Conservation (phyloP, 1,284 basidiomycete genomes). For the Mycena citricolor region DNA sequence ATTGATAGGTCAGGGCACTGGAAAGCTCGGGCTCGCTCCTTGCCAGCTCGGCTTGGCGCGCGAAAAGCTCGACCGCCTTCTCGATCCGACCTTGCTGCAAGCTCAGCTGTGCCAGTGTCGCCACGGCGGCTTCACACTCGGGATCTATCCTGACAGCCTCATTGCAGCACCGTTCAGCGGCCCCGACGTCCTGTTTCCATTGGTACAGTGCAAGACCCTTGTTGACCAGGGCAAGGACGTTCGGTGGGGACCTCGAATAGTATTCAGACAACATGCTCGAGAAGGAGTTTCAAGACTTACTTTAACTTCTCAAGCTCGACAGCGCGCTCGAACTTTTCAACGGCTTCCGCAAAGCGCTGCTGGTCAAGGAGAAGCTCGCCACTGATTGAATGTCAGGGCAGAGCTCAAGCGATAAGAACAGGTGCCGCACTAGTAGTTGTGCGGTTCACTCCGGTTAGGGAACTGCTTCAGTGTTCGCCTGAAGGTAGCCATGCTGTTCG, state of each 20-base stretch:
- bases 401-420: neutral
- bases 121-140: slow-evolving; percentile 96
- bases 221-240: slow-evolving; percentile 95
- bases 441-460: slow-evolving; percentile 82
- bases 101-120: slow-evolving; percentile 91
- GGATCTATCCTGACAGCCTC: slow-evolving; percentile 88
- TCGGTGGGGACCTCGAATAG: slow-evolving; percentile 54
- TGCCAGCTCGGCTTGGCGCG: slow-evolving; percentile 82
- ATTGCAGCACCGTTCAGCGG: slow-evolving; percentile 83
- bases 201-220: slow-evolving; percentile 96
- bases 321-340: slow-evolving; percentile 94
- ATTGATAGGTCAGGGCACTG: slow-evolving; percentile 87
- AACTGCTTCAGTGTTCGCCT: slow-evolving; percentile 78
- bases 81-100: slow-evolving; percentile 92
- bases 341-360: slow-evolving; percentile 84
- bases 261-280: neutral
- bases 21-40: slow-evolving; percentile 90
- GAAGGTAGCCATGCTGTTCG: slow-evolving; percentile 89
- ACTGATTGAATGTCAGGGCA: slow-evolving; percentile 41
- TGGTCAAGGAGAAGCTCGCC: slow-evolving; percentile 96
- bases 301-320: slow-evolving; percentile 85
- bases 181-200: slow-evolving; percentile 88
- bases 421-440: slow-evolving; percentile 83
- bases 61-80: slow-evolving; percentile 87
- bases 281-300: slow-evolving; percentile 41